These are phyloP conservation scores for Mitragyna speciosa DNA, from an alignment of 257 asterid species.

Conservation along the genomic window DNA sequence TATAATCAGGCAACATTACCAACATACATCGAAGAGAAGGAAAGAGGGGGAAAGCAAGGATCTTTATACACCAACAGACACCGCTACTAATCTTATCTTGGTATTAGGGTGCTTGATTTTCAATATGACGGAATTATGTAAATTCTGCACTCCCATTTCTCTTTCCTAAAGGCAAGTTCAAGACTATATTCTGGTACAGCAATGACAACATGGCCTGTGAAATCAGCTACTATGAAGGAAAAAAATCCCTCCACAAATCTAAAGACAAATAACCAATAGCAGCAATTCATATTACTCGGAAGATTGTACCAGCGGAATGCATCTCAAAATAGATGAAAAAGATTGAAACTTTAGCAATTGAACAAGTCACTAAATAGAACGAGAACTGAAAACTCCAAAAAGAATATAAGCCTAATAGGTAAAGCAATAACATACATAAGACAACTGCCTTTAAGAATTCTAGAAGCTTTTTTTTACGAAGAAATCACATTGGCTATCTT, in stretches of 20 bases:
- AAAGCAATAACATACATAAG: slow-evolving; percentile 16
- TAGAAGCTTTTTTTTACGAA: slow-evolving; percentile 16
- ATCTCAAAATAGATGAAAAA: background rate
- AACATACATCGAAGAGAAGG: background rate
- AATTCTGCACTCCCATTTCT: background rate
- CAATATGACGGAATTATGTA: background rate
- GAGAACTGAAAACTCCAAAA: background rate
- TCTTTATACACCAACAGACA: background rate
- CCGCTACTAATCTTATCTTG: background rate
- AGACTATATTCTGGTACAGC: background rate
- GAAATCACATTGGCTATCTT: slow-evolving; percentile 30
- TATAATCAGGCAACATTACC: background rate
- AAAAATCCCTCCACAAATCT: background rate
- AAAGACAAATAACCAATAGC: background rate
- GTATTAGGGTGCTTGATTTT: background rate
- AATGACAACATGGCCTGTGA: background rate
- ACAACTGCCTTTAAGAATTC: slow-evolving; percentile 14
- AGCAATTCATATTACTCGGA: background rate
- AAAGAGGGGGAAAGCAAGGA: background rate
- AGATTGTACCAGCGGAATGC: background rate
- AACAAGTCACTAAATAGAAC: background rate
- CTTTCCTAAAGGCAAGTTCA: background rate
- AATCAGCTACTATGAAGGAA: background rate
- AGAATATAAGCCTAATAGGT: background rate
- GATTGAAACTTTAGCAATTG: background rate